These are phyloP conservation scores for Diplodia seriata DNA, from an alignment of 2,329 filamentous ascomycete genomes.

Conservation along the genomic window DNA sequence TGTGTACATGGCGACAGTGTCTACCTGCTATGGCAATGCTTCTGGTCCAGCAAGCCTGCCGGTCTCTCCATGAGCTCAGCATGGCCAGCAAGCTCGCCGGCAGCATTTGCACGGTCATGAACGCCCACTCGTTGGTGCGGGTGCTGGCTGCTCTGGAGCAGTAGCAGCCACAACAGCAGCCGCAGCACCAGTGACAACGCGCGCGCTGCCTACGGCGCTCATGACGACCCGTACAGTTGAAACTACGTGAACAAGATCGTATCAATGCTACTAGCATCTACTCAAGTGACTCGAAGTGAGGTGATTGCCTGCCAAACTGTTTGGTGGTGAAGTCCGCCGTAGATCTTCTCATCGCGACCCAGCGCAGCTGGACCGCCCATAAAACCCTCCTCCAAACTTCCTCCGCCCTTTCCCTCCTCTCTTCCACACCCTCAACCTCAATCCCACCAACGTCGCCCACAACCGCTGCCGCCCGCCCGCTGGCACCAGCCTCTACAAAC, in stretches of 20 bases:
- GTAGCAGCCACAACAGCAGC: not conserved
- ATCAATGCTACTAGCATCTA: not conserved
- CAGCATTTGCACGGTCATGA: too few species aligned
- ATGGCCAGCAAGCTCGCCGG: too few species aligned
- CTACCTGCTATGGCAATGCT: too few species aligned
- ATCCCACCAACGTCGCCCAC: not conserved
- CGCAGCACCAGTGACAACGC: not conserved
- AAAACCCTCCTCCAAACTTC: not conserved
- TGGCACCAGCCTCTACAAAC: not conserved
- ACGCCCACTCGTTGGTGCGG: too few species aligned
- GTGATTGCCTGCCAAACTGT: not conserved
- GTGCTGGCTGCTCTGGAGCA: too few species aligned
- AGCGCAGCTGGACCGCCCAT: not conserved
- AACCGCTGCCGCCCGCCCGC: not conserved
- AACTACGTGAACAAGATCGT: not conserved
- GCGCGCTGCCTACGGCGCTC: not conserved
- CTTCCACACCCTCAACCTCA: not conserved
- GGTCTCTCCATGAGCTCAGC: too few species aligned
- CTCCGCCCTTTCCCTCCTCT: not conserved
- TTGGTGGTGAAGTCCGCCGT: not conserved
- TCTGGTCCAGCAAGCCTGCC: too few species aligned
- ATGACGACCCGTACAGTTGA: not conserved
- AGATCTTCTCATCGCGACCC: not conserved
- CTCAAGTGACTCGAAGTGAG: not conserved
- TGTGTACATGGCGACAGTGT: too few species aligned